Percentiles rank a stretch among this genome's conserved stretches.
phyloP scores from a whole-genome alignment of 148 eudicot species.

The Camellia granthamiana region DNA sequence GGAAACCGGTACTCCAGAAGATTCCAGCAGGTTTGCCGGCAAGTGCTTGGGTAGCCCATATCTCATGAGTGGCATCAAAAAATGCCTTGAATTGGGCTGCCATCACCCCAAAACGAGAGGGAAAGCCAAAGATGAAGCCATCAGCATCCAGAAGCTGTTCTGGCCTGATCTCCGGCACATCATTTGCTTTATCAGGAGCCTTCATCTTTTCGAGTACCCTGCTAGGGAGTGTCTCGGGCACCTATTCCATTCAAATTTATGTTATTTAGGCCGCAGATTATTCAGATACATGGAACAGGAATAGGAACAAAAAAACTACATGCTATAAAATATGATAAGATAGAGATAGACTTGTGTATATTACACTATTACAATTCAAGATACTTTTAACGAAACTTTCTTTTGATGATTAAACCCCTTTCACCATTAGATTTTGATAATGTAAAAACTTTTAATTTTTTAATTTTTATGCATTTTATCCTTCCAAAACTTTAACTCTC shows the following conservation, averaged over 20 bases:
- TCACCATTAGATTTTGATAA: too few relatives aligned
- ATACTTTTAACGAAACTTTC: too few relatives aligned
- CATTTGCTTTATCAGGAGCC: slow-evolving; percentile 54
- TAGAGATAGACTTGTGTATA: too few relatives aligned
- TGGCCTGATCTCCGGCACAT: slow-evolving; percentile 52
- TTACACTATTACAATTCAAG: too few relatives aligned
- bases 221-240: slow-evolving; percentile 60
- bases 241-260: slow-evolving; percentile 24
- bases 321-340: too few relatives aligned
- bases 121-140: slow-evolving; percentile 70
- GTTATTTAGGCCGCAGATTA: too few relatives aligned
- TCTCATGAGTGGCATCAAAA: slow-evolving; percentile 49
- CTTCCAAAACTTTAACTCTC: too few relatives aligned
- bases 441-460: too few relatives aligned
- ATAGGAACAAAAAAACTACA: too few relatives aligned
- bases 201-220: slow-evolving; percentile 58
- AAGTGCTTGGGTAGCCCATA: slow-evolving; percentile 56
- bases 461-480: too few relatives aligned
- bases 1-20: slow-evolving; percentile 80
- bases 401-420: too few relatives aligned
- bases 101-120: slow-evolving; percentile 79
- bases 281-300: too few relatives aligned
- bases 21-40: slow-evolving; percentile 81
- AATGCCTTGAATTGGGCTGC: slow-evolving; percentile 64
- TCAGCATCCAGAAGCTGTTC: slow-evolving; percentile 66